These are phyloP conservation scores for Chlamydomonas reinhardtii DNA, from an alignment of 163 green algal species.

Conservation along the genomic window DNA sequence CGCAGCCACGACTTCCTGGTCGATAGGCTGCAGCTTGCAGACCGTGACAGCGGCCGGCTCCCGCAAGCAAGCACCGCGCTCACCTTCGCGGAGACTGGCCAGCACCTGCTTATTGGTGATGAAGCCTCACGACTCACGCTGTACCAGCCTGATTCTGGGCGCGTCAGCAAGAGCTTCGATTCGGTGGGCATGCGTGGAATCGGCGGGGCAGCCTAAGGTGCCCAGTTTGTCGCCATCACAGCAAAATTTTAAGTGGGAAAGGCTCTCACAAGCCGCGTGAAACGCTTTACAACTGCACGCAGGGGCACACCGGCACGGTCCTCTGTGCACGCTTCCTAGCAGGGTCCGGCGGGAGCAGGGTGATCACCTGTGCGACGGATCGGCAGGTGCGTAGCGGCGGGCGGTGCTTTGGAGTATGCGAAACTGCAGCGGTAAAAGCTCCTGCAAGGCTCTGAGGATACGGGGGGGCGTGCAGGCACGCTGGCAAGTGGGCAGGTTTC, in stretches of 20 bases:
- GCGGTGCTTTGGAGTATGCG: neutral
- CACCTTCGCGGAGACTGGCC: too few relatives aligned
- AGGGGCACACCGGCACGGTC: conserved; percentile 32
- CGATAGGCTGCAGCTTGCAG: too few relatives aligned
- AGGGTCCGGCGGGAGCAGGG: neutral
- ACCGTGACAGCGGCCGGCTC: too few relatives aligned
- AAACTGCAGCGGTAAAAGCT: too few relatives aligned
- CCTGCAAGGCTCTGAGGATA: too few relatives aligned
- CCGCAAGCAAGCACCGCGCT: too few relatives aligned
- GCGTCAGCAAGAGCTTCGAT: neutral
- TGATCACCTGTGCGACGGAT: conserved; percentile 25
- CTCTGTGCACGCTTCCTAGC: neutral
- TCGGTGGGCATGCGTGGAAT: neutral
- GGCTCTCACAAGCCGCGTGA: too few relatives aligned
- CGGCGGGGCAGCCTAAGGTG: too few relatives aligned
- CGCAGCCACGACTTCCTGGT: neutral
- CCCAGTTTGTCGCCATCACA: too few relatives aligned
- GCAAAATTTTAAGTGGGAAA: too few relatives aligned
- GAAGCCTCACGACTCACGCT: neutral
- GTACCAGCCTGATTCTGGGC: neutral
- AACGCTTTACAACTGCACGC: neutral
- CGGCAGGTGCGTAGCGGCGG: neutral
- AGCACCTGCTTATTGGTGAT: conserved; percentile 1
- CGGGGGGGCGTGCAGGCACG: too few relatives aligned
- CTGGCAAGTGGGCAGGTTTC: too few relatives aligned